These are phyloP conservation scores for Colletotrichum gigasporum DNA, from an alignment of 2,329 filamentous ascomycete genomes.

Conservation along the genomic window DNA sequence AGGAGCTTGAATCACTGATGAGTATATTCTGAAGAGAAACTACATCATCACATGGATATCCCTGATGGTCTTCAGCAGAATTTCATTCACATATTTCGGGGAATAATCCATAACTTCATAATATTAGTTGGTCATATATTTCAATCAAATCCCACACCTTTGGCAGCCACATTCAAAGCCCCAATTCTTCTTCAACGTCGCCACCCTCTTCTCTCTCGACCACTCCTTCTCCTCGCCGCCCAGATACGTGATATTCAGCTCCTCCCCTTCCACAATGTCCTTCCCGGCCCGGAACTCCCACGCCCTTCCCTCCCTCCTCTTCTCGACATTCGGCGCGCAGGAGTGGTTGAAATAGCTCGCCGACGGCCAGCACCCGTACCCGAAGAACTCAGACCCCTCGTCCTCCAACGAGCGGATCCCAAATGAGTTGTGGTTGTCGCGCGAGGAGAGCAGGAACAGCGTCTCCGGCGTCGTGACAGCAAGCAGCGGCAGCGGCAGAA, in stretches of 20 bases:
- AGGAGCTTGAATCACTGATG: too few species aligned
- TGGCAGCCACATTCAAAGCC: constrained; percentile 24
- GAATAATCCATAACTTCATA: too few species aligned
- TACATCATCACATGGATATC: too few species aligned
- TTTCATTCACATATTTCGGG: too few species aligned
- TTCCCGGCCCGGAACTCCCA: constrained; percentile 21
- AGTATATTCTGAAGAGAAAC: too few species aligned
- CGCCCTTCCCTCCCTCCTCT: constrained; percentile 13
- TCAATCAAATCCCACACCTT: too few species aligned
- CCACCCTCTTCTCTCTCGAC: constrained; percentile 8
- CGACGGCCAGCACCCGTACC: constrained; percentile 23
- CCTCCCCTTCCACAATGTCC: background rate
- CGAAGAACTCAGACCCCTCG: constrained; percentile 29
- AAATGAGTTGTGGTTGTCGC: constrained; percentile 25
- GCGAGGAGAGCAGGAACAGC: constrained; percentile 12
- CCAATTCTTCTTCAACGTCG: constrained; percentile 21
- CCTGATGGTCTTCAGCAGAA: too few species aligned
- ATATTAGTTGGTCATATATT: too few species aligned
- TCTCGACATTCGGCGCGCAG: constrained; percentile 16
- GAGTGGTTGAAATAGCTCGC: constrained; percentile 30
- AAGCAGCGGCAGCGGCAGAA: constrained; percentile 2
- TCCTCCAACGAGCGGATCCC: constrained; percentile 27
- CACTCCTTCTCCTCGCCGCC: constrained; percentile 17
- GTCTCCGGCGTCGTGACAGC: constrained; percentile 15
- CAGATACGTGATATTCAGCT: constrained; percentile 24